Evolutionary conservation across 352 stramenopile genomes (phyloP), one percentile per base, ranked within the genome.

Genomic region (Phytophthora gonapodyides): DNA sequence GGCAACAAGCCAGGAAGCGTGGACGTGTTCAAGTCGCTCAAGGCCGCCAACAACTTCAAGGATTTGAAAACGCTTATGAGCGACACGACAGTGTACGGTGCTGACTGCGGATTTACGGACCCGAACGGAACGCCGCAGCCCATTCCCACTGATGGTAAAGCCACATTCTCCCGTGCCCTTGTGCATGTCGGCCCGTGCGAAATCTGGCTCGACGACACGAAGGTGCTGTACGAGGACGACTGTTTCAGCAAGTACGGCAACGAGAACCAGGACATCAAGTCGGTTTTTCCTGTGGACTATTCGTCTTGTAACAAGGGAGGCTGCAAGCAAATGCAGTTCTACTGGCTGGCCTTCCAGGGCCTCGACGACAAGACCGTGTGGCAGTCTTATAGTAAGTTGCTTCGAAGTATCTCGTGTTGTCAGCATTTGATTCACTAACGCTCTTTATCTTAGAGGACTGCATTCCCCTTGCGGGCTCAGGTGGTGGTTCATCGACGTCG

Each of bases 331-430:
- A 74, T 78, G 67, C 67, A 62, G 35, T 78, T 78, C 61, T 78
- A 76, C 67, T 76, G 67, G 67, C 66, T 78, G 43, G 71, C 71
- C 2, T 73, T 78, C 50, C 71, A 78, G 50, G 69, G 64, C 42
- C 16, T 76, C 13, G 47, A 74, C 51, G 57, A 46, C n/a, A 63
- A 78, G 33, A 75, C 71, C 34, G 64, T 75, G 48, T 78, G 71
- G 71, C 71, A 78, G 37, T 73, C 72, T 11, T 78, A 78, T 63
- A 78, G 70, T 78, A 62, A 55, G 70, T 76, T 48, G 16, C 3
- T 15, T 37, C 1, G 5, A 7, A 5, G 17, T 45, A 1, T 9
- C 33, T 31, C 27, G 41, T 34, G 11, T 57, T 7, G 41, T 4
- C 13, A 5, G 6, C 27, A 50, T 44, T 21, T 10, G 16, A 27